Conservation (phyloP, 2,329 filamentous ascomycete species). For the Tricladium varicosporioides region DNA sequence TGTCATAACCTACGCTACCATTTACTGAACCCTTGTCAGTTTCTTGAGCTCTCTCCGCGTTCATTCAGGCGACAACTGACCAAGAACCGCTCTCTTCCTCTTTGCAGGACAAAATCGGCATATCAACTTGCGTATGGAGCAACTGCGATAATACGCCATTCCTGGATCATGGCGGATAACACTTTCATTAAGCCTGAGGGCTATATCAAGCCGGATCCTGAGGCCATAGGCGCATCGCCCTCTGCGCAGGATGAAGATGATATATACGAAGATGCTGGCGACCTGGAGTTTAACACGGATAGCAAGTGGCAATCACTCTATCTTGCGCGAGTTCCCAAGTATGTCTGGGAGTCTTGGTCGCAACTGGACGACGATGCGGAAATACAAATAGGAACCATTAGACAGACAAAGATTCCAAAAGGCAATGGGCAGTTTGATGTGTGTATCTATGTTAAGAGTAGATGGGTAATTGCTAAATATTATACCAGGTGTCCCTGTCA, state of each 20-base stretch:
- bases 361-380: constrained; percentile 77
- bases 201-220: constrained; percentile 50
- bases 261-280: constrained; percentile 66
- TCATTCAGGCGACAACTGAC: constrained; percentile 12
- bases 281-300: constrained; percentile 53
- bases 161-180: constrained; percentile 30
- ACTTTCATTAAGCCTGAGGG: constrained; percentile 2
- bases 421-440: constrained; percentile 49
- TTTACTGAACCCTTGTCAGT: not conserved
- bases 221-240: constrained; percentile 41
- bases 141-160: constrained; percentile 15
- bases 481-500: constrained; percentile 45
- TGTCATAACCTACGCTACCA: not conserved
- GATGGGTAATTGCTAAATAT: constrained; percentile 14
- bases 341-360: constrained; percentile 78
- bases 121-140: constrained; percentile 19
- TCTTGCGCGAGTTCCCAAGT: constrained; percentile 74
- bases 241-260: constrained; percentile 58
- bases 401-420: constrained; percentile 46
- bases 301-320: constrained; percentile 50
- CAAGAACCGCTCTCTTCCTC: constrained; percentile 7
- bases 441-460: constrained; percentile 10
- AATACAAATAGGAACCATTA: constrained; percentile 75
- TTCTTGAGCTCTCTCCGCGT: constrained; percentile 1
- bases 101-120: not conserved